These are phyloP conservation scores for Diaporthe citrichinensis DNA, from an alignment of 2,329 filamentous ascomycete genomes.

Conservation along the genomic window DNA sequence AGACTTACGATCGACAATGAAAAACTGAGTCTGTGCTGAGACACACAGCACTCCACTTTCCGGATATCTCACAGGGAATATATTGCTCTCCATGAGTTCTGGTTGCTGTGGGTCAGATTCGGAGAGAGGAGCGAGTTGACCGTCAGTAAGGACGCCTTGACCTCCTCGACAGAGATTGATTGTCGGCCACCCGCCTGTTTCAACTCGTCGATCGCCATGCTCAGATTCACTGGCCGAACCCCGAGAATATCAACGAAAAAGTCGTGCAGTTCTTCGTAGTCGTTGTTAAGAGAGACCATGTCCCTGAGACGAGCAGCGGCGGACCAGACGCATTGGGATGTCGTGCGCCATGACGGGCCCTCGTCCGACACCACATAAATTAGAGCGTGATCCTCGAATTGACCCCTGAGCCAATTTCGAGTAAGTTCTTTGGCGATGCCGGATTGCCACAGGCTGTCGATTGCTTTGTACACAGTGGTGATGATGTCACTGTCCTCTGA, in stretches of 20 bases:
- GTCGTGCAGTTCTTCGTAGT: constrained; percentile 35
- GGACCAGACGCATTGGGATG: constrained; percentile 41
- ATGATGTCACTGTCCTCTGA: constrained; percentile 21
- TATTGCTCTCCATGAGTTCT: constrained; percentile 24
- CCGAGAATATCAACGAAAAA: constrained; percentile 47
- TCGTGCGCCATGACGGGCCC: constrained; percentile 17
- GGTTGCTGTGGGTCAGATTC: not conserved
- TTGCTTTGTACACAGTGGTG: constrained; percentile 32
- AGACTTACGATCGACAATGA: constrained; percentile 52
- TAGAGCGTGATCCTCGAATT: constrained; percentile 31
- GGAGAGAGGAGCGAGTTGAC: constrained; percentile 51
- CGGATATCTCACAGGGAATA: constrained; percentile 48
- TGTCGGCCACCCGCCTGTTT: constrained; percentile 41
- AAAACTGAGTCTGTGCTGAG: constrained; percentile 47
- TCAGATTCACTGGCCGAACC: constrained; percentile 48
- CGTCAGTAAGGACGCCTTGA: constrained; percentile 51
- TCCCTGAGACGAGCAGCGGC: constrained; percentile 35
- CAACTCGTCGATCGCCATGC: constrained; percentile 52
- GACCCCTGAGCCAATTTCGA: not conserved
- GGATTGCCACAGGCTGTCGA: constrained; percentile 2
- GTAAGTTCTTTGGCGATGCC: not conserved
- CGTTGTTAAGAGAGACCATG: constrained; percentile 32
- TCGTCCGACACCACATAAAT: constrained; percentile 36
- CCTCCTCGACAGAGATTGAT: constrained; percentile 40
- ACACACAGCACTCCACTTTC: constrained; percentile 39